Evolutionary conservation across 768 basidiomycete species (phyloP), one percentile per base, ranked within the genome.

Genomic region (Coprinellus micaceus): DNA sequence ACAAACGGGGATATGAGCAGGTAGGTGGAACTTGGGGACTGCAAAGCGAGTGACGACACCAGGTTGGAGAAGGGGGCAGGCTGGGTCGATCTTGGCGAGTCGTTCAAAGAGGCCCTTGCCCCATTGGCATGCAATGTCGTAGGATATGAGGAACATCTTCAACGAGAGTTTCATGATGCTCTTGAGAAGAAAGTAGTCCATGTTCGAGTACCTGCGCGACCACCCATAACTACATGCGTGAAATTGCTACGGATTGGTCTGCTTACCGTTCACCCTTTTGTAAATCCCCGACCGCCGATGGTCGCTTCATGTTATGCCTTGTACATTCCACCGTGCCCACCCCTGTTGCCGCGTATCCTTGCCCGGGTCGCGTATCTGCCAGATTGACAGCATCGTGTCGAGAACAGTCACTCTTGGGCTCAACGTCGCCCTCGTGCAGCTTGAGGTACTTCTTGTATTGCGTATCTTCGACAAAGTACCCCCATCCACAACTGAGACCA

Each of bases 241-340:
- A 33, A 10, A 48, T 53, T 3, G 26, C 46, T 19, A 19, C n/a
- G 33, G 22, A 21, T 15, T 43, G 24, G 13, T 6, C 33, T 48
- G 52, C 61, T 2, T 61, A 71, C 73, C 64, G 29, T 64, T 75
- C 71, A 0, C 73, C 71, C 5, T 63, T 56, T 40, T 72, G 70
- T 2, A 73, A 58, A 57, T 71, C 67, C 1, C 64, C 70, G 12
- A 70, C 59, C 1, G 61, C 60, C 19, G 46, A 56, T 2, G 69
- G 67, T 0, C 61, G 58, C 10, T 68, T 65, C 61, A 71, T 62
- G 25, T 71, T 64, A 53, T 73, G 71, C 1, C 66, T 63, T 0
- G 65, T 52, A 30, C 74, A 74, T 26, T 60, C 60, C n/a, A 66
- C 64, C 1, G 61, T 63, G 1, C 61, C 69, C 0, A 71, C 58